phyloP scores from a whole-genome alignment of 179 eudicot species.

The Drosera spatulata region DNA sequence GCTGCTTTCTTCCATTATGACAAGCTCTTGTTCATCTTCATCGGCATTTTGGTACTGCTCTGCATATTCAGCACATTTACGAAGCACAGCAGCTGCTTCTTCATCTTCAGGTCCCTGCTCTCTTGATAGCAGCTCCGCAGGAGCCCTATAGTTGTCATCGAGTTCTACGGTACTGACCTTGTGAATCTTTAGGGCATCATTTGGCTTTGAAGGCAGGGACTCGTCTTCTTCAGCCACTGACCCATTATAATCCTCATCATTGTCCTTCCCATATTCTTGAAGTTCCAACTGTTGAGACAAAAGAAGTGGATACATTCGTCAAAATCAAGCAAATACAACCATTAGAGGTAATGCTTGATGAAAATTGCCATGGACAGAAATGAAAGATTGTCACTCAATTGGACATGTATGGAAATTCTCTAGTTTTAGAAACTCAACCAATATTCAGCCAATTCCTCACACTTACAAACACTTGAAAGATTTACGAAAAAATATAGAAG shows the following conservation, averaged over 20 bases:
- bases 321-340: too few relatives aligned
- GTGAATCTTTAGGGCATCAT: conserved; percentile 32
- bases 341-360: not conserved
- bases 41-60: conserved; percentile 56
- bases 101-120: conserved; percentile 15
- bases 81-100: conserved; percentile 33
- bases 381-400: too few relatives aligned
- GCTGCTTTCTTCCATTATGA: conserved; percentile 64
- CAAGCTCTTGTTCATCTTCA: conserved; percentile 33
- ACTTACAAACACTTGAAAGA: too few relatives aligned
- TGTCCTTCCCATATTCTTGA: conserved; percentile 64
- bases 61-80: conserved; percentile 57
- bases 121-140: conserved; percentile 33
- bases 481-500: too few relatives aligned
- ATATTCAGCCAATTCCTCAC: too few relatives aligned
- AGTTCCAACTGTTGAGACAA: conserved; percentile 51
- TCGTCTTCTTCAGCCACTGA: conserved; percentile 32
- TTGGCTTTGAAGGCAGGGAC: conserved; percentile 59
- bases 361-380: not conserved
- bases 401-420: too few relatives aligned
- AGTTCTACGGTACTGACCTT: conserved; percentile 27
- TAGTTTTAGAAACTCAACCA: too few relatives aligned
- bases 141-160: conserved; percentile 39
- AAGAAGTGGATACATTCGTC: not conserved
- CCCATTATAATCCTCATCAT: conserved; percentile 42